Evolutionary conservation across 441 rosid genomes (phyloP), one percentile per base, ranked within the genome.

Genomic region (Aquilaria agallochum): DNA sequence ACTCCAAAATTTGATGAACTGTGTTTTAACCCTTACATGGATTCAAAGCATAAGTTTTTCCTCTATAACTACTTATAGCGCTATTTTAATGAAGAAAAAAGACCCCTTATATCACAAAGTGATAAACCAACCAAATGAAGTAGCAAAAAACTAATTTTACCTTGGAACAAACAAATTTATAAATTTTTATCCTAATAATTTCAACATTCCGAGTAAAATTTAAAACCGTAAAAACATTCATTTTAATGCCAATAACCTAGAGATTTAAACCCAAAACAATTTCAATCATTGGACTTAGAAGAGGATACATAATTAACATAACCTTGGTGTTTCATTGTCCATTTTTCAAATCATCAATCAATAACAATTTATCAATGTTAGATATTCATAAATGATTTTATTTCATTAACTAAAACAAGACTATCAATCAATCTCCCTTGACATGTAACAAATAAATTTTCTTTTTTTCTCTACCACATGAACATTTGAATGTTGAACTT

Each of bases 141-240:
- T 8, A 15, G 34, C 27, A 60, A 48, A 32, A n/a, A 40, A 7
- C 57, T 59, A 59, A 72, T 55, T 63, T 66, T 58, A 88, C 99
- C 97, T 91, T 95, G 68, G 86, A 80, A 71, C 96, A 83, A 56
- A 89, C 78, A 77, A 91, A 95, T 78, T 78, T 88, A 82, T 92
- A 87, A 78, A 91, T 91, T 64, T 76, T 86, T 71, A 95, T 82
- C 78, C 88, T 89, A 74, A 91, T 95, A 63, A 86, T 81, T 76
- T 82, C 86, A 58, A 97, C 99, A 73, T 95, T 95, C 52, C 80
- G 67, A 56, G 80, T 80, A 13, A 97, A 97, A 83, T 92, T 96
- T 61, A 77, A 82, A 64, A 95, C 97, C 31, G 99, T 96, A 52
- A 97, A 91, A 63, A 92, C 87, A 69, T 91, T 91, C 96, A 88